Evolutionary conservation across 78 protist genomes (phyloP).

Genomic region (Cyanophora paradoxa): DNA sequence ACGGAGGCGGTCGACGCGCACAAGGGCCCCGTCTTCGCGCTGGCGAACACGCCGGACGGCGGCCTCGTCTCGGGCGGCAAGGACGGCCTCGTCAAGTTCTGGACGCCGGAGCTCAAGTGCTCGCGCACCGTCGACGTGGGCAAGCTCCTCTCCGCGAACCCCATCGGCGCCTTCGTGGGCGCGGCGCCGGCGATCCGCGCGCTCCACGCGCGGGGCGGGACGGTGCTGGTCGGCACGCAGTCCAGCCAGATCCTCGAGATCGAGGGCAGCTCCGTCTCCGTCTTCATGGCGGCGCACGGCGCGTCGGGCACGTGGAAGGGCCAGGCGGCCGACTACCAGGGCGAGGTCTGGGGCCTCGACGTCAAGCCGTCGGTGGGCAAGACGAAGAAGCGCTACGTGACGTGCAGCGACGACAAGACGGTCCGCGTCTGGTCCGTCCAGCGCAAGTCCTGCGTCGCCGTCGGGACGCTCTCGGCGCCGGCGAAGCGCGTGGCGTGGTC

Average conservation of each 20-base stretch:
- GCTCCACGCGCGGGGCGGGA: not conserved
- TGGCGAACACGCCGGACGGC: not conserved
- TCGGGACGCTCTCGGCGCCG: no score
- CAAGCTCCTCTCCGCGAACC: not conserved
- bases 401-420: slow-evolving; percentile 16
- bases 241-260: not conserved
- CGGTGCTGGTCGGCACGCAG: slow-evolving; percentile 20
- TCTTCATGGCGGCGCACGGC: no score
- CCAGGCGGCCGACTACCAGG: no score
- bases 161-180: no score
- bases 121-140: not conserved
- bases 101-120: not conserved
- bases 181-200: no score
- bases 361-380: slow-evolving; percentile 1
- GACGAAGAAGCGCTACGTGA: not conserved
- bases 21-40: slow-evolving; percentile 7
- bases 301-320: slow-evolving; percentile 7
- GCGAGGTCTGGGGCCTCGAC: slow-evolving; percentile 39
- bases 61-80: slow-evolving; percentile 23
- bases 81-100: slow-evolving; percentile 19
- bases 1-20: not conserved
- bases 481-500: no score
- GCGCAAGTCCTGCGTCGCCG: no score
- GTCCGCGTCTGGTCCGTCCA: slow-evolving; percentile 34
- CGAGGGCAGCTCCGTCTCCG: no score